phyloP scores from a whole-genome alignment of 2,329 filamentous ascomycete genomes.

The Bipolaris cookei region DNA sequence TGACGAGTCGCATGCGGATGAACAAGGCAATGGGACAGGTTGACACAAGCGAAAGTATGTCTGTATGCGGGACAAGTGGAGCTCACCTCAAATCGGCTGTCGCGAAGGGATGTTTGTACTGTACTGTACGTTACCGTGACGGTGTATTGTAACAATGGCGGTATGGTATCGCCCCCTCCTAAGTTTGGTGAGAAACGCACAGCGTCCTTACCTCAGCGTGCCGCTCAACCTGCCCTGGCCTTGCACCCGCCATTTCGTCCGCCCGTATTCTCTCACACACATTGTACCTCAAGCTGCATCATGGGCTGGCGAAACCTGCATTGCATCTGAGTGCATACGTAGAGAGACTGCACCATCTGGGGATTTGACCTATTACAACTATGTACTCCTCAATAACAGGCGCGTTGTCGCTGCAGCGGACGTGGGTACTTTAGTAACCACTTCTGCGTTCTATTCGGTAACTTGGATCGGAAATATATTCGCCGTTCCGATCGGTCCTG shows the following conservation, averaged over 20 bases:
- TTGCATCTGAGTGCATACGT: background rate
- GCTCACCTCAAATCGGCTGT: slow-evolving; percentile 22
- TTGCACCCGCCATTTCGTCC: background rate
- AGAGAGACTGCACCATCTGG: background rate
- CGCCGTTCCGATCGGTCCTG: background rate
- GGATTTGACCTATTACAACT: background rate
- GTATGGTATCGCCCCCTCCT: slow-evolving; percentile 14
- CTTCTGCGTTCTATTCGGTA: slow-evolving; percentile 6
- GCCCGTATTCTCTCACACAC: background rate
- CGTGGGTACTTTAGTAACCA: slow-evolving; percentile 5
- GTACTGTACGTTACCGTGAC: slow-evolving; percentile 4
- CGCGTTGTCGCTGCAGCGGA: background rate
- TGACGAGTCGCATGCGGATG: background rate
- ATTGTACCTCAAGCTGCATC: too few relatives aligned
- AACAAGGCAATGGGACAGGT: background rate
- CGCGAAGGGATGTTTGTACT: slow-evolving; percentile 17
- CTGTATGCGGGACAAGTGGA: slow-evolving; percentile 11
- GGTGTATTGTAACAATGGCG: slow-evolving; percentile 18
- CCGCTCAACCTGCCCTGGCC: background rate
- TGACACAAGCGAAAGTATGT: slow-evolving; percentile 1
- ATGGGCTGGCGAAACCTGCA: background rate
- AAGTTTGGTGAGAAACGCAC: background rate
- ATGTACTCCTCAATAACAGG: background rate
- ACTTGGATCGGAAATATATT: background rate
- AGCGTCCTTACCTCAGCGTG: slow-evolving; percentile 14